Evolutionary conservation across 2,329 filamentous ascomycete genomes (phyloP).

Genomic region (Hypoxylon sp.): DNA sequence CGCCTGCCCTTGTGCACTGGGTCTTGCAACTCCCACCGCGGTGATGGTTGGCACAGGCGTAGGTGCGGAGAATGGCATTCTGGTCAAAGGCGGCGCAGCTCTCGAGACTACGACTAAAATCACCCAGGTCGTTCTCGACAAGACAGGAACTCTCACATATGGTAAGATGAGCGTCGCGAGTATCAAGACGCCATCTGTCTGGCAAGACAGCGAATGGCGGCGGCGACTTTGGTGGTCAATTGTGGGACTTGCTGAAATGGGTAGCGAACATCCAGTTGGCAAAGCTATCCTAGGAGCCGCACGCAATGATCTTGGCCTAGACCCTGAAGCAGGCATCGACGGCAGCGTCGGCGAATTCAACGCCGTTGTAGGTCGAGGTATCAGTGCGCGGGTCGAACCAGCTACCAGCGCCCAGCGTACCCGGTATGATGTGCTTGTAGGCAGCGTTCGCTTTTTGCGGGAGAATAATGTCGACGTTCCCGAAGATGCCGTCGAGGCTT

Average conservation of each 20-base stretch:
- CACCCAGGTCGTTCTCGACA: slow-evolving; percentile 91
- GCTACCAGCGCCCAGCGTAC: slow-evolving; percentile 73
- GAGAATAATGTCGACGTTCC: slow-evolving; percentile 77
- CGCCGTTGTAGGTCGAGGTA: slow-evolving; percentile 84
- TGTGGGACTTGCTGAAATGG: slow-evolving; percentile 93
- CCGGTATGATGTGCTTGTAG: slow-evolving; percentile 84
- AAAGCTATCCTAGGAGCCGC: slow-evolving; percentile 84
- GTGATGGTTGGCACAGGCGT: slow-evolving; percentile 99
- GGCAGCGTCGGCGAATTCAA: slow-evolving; percentile 89
- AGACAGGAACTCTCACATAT: slow-evolving; percentile 93
- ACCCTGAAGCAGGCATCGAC: slow-evolving; percentile 78
- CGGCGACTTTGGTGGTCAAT: slow-evolving; percentile 93
- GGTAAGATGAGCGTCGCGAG: slow-evolving; percentile 95
- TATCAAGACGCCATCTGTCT: slow-evolving; percentile 73
- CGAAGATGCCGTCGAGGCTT: slow-evolving; percentile 71
- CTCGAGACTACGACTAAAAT: slow-evolving; percentile 92
- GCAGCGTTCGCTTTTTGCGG: slow-evolving; percentile 82
- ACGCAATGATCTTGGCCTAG: slow-evolving; percentile 79
- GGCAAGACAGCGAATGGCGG: slow-evolving; percentile 76
- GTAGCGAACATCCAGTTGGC: slow-evolving; percentile 96
- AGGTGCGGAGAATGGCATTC: slow-evolving; percentile 92
- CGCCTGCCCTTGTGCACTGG: slow-evolving; percentile 96
- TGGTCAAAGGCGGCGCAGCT: slow-evolving; percentile 96
- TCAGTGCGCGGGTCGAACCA: slow-evolving; percentile 85
- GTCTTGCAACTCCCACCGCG: slow-evolving; percentile 92